Base-by-base conservation (phyloP, 2,329 filamentous ascomycete genomes). In the Teratosphaeria pseudoeucalypti region DNA sequence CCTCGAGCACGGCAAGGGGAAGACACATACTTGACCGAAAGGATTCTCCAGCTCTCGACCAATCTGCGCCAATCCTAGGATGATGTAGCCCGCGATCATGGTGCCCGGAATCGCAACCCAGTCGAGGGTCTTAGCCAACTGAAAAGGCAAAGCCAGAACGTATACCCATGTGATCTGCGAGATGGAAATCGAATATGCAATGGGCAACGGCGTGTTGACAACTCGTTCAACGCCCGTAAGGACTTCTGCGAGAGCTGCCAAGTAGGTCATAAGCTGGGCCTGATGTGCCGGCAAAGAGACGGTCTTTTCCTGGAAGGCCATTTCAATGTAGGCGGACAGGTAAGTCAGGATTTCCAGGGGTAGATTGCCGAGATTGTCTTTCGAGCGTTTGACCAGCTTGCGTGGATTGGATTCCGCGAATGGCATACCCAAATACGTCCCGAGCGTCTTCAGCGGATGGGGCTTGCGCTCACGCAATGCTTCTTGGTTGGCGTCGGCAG, bases 131-230 rank as follows among this genome's bases (percentile, higher is more conserved):
- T 72, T 70, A 69, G 83, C 82, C 6, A 95, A 83, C 75, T 95
- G 90, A 79, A 94, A 94, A 6, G 90, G 90, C 1, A 95, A 81
- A 34, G 90, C 80, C 66, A 90, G 76, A 57, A 94, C 85, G 74
- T 94, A 95, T 57, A 91, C 82, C 84, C 88, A 92, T 34, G 90
- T 90, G 70, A 94, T 92, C 72, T 95, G 90, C 23, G 86, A 85
- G 71, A 94, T 92, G 67, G 89, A 84, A 67, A 95, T 94, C 64
- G 83, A 85, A 77, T 95, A 95, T 54, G 89, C 90, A 59, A 90
- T 82, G 2, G 90, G 90, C 0, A 95, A 81, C 1, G 90, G 90
- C 0, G 90, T 95, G 72, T 87, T 88, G 34, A 92, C 82, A 23
- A 95, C 85, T 63, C 90, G 86, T 69, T 94, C 89, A 55, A 85